phyloP scores from a whole-genome alignment of 495 filamentous ascomycete species.

The Lepidopterella palustris region DNA sequence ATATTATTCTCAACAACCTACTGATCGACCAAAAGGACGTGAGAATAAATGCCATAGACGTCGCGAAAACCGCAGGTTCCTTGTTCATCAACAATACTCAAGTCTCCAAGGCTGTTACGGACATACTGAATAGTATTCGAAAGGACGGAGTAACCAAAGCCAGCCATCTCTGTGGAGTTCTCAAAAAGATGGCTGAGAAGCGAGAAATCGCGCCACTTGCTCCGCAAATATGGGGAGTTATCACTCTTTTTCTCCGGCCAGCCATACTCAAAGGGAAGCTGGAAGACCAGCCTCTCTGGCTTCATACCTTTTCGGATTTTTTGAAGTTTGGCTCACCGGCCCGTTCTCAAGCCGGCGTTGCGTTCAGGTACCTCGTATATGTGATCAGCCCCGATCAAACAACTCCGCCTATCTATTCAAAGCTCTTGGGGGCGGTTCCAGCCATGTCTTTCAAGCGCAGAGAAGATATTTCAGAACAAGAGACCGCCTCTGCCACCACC shows the following conservation, averaged over 20 bases:
- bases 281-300: slow-evolving; percentile 64
- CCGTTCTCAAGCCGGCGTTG: slow-evolving; percentile 68
- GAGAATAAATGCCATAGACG: slow-evolving; percentile 60
- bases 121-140: slow-evolving; percentile 52
- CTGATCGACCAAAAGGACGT: slow-evolving; percentile 72
- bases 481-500: slow-evolving; percentile 54
- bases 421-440: slow-evolving; percentile 61
- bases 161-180: slow-evolving; percentile 52
- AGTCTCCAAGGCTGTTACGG: slow-evolving; percentile 56
- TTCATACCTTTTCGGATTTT: slow-evolving; percentile 69
- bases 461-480: slow-evolving; percentile 51
- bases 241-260: slow-evolving; percentile 66
- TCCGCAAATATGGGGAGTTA: slow-evolving; percentile 83
- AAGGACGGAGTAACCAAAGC: slow-evolving; percentile 39
- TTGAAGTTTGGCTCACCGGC: slow-evolving; percentile 74
- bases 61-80: slow-evolving; percentile 62
- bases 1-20: slow-evolving; percentile 73
- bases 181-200: slow-evolving; percentile 61
- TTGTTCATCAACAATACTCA: slow-evolving; percentile 57
- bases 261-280: slow-evolving; percentile 46
- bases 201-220: slow-evolving; percentile 59
- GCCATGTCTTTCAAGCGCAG: no score
- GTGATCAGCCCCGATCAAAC: slow-evolving; percentile 55
- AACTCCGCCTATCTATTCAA: slow-evolving; percentile 52
- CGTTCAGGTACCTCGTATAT: slow-evolving; percentile 79